These are phyloP conservation scores for Bolboschoenoplectus hybrid DNA, from an alignment of 202 grass and related monocot species.

Conservation along the genomic window DNA sequence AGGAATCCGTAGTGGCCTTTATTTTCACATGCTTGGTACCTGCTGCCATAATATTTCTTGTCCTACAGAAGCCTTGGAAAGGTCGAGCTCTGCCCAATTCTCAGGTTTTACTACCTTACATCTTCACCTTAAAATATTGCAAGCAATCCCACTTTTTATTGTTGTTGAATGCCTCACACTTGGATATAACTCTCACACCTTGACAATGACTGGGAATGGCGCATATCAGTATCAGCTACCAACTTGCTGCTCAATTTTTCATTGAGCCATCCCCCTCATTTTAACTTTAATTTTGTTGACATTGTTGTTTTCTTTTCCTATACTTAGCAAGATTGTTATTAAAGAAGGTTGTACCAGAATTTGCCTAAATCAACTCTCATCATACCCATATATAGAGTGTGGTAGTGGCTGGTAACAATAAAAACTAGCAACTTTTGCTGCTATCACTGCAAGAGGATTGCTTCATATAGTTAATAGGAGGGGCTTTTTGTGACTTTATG, in stretches of 20 bases:
- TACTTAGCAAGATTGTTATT: neutral
- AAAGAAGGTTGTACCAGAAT: neutral
- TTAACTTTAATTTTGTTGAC: neutral
- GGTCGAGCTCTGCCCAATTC: constrained; percentile 84
- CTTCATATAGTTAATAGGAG: neutral
- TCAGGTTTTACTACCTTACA: constrained; percentile 60
- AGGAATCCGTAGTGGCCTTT: constrained; percentile 79
- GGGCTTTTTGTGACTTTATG: neutral
- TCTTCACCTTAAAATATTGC: constrained; percentile 36
- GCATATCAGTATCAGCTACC: neutral
- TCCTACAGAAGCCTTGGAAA: constrained; percentile 92
- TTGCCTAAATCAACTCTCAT: neutral
- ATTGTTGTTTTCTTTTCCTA: neutral
- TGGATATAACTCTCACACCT: constrained; percentile 27
- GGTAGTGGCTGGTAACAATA: neutral
- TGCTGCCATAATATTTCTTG: constrained; percentile 78
- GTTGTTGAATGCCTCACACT: neutral
- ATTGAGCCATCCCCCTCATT: neutral
- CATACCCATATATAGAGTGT: neutral
- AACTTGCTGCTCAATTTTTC: neutral
- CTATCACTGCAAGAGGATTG: neutral
- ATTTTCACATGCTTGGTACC: constrained; percentile 98
- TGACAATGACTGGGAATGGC: constrained; percentile 19
- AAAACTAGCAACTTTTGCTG: neutral
- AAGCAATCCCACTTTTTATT: neutral